A percentile compares a stretch with the other conserved stretches of the same genome.
Evolutionary conservation across 2,329 filamentous ascomycete genomes (phyloP).

Genomic region (Beauveria sp.): DNA sequence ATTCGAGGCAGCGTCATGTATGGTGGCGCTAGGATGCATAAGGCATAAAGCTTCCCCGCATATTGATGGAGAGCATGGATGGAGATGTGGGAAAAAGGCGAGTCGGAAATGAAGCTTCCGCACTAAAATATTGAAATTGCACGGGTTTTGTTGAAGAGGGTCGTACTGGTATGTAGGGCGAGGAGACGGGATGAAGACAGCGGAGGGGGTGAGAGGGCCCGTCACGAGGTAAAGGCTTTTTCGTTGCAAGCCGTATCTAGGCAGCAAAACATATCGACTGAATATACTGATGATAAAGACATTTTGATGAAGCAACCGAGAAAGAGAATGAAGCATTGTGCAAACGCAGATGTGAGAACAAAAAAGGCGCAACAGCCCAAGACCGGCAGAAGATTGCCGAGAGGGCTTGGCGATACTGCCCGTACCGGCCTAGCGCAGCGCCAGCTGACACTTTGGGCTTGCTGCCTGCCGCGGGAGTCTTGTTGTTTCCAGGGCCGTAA

Average conservation of each 20-base stretch:
- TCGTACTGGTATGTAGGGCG: too few species aligned
- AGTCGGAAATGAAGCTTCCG: neutral
- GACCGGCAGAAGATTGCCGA: constrained; percentile 11
- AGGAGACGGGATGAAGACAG: neutral
- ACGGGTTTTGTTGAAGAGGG: neutral
- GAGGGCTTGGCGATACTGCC: constrained; percentile 3
- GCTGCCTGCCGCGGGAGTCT: neutral
- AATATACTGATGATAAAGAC: too few species aligned
- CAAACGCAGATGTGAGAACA: neutral
- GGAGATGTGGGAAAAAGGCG: neutral
- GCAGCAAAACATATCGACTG: too few species aligned
- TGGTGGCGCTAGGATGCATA: neutral
- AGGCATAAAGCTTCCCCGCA: neutral
- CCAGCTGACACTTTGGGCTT: constrained; percentile 2
- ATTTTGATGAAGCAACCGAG: too few species aligned
- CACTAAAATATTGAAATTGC: neutral
- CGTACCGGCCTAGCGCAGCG: neutral
- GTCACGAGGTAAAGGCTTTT: too few species aligned
- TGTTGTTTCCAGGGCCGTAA: neutral
- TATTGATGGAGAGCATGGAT: neutral
- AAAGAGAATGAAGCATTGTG: neutral
- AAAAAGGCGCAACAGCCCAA: neutral
- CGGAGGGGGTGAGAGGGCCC: too few species aligned
- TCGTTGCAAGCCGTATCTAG: too few species aligned
- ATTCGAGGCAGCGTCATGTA: too few species aligned